Evolutionary conservation across 2,329 filamentous ascomycete genomes (phyloP).

Genomic region (Aspergillus fumigatus): DNA sequence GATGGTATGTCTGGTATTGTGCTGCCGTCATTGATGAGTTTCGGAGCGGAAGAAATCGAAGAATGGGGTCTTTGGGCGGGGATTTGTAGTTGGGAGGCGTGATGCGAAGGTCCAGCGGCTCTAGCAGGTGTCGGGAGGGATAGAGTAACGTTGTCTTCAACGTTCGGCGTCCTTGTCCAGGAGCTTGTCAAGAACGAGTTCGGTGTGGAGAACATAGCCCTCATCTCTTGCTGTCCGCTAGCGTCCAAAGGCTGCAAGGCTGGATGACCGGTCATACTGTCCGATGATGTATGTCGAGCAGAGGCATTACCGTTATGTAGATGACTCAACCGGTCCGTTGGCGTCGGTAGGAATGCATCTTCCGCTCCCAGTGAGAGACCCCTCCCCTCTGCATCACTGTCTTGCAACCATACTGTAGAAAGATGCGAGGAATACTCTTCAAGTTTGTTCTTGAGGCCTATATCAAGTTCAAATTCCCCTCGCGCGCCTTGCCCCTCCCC

Average conservation of each 20-base stretch:
- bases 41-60: conserved; percentile 16
- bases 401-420: conserved; percentile 23
- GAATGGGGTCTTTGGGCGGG: neutral
- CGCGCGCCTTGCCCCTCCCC: conserved; percentile 3
- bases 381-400: conserved; percentile 2
- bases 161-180: conserved; percentile 25
- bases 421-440: conserved; percentile 27
- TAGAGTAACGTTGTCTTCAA: conserved; percentile 22
- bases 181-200: conserved; percentile 22
- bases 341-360: neutral
- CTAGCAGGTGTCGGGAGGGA: conserved; percentile 23
- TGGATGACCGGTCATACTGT: neutral
- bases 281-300: neutral
- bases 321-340: neutral
- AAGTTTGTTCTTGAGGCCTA: conserved; percentile 24
- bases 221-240: conserved; percentile 6
- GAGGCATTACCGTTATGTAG: neutral
- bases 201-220: conserved; percentile 8
- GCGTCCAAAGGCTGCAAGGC: neutral
- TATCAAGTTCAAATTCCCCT: conserved; percentile 19
- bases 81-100: conserved; percentile 14
- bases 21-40: conserved; percentile 13
- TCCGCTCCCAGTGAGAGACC: neutral
- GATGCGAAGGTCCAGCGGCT: conserved; percentile 15
- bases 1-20: conserved; percentile 21